Evolutionary conservation across 2,329 filamentous ascomycete species (phyloP).

Genomic region (Anthostomella pinea): DNA sequence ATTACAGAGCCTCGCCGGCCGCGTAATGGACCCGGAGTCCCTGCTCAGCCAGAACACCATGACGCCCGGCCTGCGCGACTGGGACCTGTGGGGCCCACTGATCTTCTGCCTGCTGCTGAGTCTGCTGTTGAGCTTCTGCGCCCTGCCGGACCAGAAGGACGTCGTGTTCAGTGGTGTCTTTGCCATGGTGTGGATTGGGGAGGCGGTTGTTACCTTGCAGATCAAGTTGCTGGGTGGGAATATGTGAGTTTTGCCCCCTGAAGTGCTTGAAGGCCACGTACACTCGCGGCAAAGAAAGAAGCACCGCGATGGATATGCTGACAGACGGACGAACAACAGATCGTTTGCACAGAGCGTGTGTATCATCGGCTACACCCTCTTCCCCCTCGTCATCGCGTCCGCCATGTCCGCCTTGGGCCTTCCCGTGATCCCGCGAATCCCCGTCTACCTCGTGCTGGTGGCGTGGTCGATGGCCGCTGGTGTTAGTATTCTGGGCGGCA

Average conservation of each 20-base stretch:
- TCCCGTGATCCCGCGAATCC: conserved; percentile 78
- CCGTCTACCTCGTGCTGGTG: conserved; percentile 84
- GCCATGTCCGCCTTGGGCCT: conserved; percentile 81
- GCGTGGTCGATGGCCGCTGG: conserved; percentile 93
- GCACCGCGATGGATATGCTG: too few relatives aligned
- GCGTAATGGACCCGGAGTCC: conserved; percentile 62
- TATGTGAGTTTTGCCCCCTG: conserved; percentile 66
- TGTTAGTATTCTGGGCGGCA: conserved; percentile 92
- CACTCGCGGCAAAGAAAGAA: too few relatives aligned
- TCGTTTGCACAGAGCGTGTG: conserved; percentile 97
- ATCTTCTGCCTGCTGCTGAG: conserved; percentile 90
- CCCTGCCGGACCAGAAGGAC: conserved; percentile 76
- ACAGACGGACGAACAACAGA: too few relatives aligned
- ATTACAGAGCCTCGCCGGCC: conserved; percentile 57
- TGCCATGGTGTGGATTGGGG: conserved; percentile 93
- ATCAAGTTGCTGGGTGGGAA: conserved; percentile 95
- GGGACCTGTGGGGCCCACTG: conserved; percentile 97
- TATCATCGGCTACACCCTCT: conserved; percentile 97
- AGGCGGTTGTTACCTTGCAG: conserved; percentile 95
- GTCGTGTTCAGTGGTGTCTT: conserved; percentile 95
- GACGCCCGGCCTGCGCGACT: conserved; percentile 88
- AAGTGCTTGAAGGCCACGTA: too few relatives aligned
- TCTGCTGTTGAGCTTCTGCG: conserved; percentile 81
- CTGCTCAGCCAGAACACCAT: conserved; percentile 64
- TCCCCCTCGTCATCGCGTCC: conserved; percentile 91